Evolutionary conservation across 2,329 filamentous ascomycete genomes (phyloP), one percentile per base, ranked within the genome.

Genomic region (Aphanoascus verrucosus): DNA sequence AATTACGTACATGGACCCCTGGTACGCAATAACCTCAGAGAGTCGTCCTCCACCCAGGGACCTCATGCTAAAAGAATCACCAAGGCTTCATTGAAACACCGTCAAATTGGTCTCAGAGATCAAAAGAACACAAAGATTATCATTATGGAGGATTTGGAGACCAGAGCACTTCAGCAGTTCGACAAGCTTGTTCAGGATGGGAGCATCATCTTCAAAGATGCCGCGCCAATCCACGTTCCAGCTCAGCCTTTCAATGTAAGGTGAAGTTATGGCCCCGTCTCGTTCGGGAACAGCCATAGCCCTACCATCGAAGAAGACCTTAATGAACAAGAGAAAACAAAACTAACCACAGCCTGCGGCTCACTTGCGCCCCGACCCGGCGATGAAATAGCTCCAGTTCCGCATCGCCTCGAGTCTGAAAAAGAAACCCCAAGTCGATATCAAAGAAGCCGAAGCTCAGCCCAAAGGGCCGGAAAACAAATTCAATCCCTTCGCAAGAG

Each of bases 231-330:
- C 12, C 46, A 54, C 40, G 34, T 59, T 31, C 54, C 57, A 17
- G 53, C 59, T 14, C 42, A 59, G 28, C 56, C 56, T 34, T 60
- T 56, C 54, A 57, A 59, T 55, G 60, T 61, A 54, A 54, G 58
- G 55, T n/a, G 31, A 40, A 5, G 32, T 12, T 31, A 23, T 37
- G 41, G n/a, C 47, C 38, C 45, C n/a, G 5, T 28, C 20, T 7
- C n/a, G 9, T 9, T 49, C 19, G 38, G 38, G 28, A 15, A 31
- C 20, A n/a, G n/a, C 20, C 31, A 5, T 5, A 31, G 6, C 23
- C 32, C 42, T 20, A 7, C 12, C 38, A 1, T 49, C n/a, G 35
- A 5, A 42, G 2, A 43, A 3, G 8, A 17, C 3, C n/a, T n/a
- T n/a, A 20, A 19, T 41, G 2, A 31, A 4, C n/a, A 32, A 40